These are phyloP conservation scores for Spergularia bocconei DNA, from an alignment of 148 eudicot genomes.

Conservation along the genomic window DNA sequence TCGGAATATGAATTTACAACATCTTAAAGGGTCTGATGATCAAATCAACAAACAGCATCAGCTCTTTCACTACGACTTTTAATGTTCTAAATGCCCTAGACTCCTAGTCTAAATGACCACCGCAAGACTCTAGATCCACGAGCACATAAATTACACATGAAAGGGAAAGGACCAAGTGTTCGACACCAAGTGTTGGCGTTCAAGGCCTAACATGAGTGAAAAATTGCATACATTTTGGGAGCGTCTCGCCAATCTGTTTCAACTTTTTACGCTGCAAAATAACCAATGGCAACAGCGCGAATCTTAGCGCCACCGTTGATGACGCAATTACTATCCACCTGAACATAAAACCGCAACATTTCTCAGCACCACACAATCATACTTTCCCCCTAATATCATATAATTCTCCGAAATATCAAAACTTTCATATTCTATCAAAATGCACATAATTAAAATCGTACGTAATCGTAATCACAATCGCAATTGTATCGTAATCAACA, in stretches of 20 bases:
- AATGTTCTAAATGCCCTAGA: no score
- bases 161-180: no score
- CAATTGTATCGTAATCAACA: neutral
- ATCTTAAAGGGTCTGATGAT: neutral
- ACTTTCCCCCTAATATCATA: slow-evolving; percentile 1
- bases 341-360: slow-evolving; percentile 16
- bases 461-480: no score
- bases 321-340: slow-evolving; percentile 79
- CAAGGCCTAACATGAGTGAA: neutral
- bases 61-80: neutral
- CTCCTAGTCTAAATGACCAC: no score
- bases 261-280: slow-evolving; percentile 65
- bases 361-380: slow-evolving; percentile 8
- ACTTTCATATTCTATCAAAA: neutral
- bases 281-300: slow-evolving; percentile 55
- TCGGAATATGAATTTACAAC: no score
- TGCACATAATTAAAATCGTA: neutral
- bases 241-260: slow-evolving; percentile 43
- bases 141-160: no score
- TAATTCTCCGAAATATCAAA: neutral
- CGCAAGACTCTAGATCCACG: no score
- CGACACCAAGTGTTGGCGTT: no score
- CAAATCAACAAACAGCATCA: neutral
- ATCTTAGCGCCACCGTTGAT: slow-evolving; percentile 68
- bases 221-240: slow-evolving; percentile 69